Conservation (phyloP, 2,329 filamentous ascomycete species). For the Botryotinia calthae region DNA sequence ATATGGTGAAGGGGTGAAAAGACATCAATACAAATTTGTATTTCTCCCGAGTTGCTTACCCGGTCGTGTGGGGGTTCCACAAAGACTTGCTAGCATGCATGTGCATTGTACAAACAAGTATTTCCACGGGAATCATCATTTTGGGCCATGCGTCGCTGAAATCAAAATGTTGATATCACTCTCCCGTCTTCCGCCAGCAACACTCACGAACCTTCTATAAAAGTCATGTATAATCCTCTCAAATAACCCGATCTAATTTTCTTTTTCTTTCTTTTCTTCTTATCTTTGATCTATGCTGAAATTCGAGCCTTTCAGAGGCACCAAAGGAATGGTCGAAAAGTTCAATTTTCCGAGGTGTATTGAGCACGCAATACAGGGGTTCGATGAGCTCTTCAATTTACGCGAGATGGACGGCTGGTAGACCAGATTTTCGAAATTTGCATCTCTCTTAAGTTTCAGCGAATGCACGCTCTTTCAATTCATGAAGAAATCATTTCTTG, state of each 20-base stretch:
- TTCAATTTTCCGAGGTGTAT: neutral
- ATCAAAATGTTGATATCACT: neutral
- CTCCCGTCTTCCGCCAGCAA: neutral
- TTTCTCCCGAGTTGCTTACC: neutral
- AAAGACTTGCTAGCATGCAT: neutral
- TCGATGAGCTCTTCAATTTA: constrained; percentile 20
- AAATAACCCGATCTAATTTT: neutral
- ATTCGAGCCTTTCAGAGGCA: neutral
- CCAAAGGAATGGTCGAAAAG: neutral
- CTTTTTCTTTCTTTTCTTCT: neutral
- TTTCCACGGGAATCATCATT: neutral
- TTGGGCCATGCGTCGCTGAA: constrained; percentile 1
- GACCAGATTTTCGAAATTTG: neutral
- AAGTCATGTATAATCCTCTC: neutral
- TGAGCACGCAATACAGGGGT: constrained; percentile 20
- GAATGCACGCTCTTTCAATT: neutral
- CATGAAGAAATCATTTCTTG: neutral
- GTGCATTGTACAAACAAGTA: neutral
- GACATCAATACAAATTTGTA: constrained; percentile 7
- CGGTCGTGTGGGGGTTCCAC: neutral
- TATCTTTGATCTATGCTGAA: neutral
- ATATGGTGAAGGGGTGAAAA: neutral
- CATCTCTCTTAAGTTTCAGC: neutral
- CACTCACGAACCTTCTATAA: neutral
- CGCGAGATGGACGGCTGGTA: constrained; percentile 6